A percentile compares a stretch with the other conserved stretches of the same genome.
phyloP scores from a whole-genome alignment of 768 basidiomycete genomes.

The Tremella mesenterica region DNA sequence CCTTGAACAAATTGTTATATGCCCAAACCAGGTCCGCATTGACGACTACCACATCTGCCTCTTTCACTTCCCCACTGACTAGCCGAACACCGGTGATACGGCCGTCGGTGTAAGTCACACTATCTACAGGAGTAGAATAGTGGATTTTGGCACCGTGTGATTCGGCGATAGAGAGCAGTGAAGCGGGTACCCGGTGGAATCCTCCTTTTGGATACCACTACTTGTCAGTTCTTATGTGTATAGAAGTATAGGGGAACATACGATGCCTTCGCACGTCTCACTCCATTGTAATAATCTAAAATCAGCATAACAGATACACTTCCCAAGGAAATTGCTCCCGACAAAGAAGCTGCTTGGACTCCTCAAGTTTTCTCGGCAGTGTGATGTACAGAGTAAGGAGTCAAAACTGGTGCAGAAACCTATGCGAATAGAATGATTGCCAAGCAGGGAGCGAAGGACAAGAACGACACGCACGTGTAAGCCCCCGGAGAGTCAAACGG shows the following conservation, averaged over 20 bases:
- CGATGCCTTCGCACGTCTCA: constrained; percentile 47
- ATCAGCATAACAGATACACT: too few species aligned
- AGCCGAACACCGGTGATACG: constrained; percentile 44
- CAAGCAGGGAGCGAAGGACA: constrained; percentile 2
- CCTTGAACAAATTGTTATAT: constrained; percentile 43
- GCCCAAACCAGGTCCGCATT: constrained; percentile 48
- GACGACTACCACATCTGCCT: constrained; percentile 46
- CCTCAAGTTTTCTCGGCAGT: too few species aligned
- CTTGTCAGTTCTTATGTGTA: neutral
- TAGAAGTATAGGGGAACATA: constrained; percentile 9
- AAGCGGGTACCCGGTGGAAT: constrained; percentile 40
- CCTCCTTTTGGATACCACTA: constrained; percentile 42
- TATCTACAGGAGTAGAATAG: constrained; percentile 42
- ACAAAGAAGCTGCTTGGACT: too few species aligned
- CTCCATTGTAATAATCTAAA: constrained; percentile 49
- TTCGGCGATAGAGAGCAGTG: constrained; percentile 43
- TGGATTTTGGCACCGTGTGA: constrained; percentile 43
- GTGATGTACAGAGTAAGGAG: too few species aligned
- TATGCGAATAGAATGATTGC: constrained; percentile 2
- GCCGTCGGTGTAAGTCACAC: constrained; percentile 35
- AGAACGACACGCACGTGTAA: too few species aligned
- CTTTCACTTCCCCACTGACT: constrained; percentile 32
- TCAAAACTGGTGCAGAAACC: too few species aligned
- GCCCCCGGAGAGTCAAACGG: constrained; percentile 48
- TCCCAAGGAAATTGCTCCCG: too few species aligned